Conservation (phyloP, 768 basidiomycete genomes). For the Lentinula sp. region DNA sequence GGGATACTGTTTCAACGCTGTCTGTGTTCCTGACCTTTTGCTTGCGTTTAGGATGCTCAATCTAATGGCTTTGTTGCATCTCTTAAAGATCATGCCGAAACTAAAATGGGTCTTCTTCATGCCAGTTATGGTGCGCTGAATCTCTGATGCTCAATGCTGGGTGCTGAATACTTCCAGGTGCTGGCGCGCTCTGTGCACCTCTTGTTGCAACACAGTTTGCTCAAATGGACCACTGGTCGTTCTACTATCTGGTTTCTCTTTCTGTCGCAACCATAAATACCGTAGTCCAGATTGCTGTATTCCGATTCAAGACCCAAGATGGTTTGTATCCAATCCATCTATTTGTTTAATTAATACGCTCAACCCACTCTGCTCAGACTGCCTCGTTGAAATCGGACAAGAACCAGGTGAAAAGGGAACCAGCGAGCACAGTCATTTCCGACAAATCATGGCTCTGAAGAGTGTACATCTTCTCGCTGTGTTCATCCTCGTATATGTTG, state of each 20-base stretch:
- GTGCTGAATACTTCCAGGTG: conserved; percentile 22
- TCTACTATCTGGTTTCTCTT: conserved; percentile 50
- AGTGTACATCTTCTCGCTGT: conserved; percentile 58
- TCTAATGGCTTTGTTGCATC: conserved; percentile 44
- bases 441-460: conserved; percentile 45
- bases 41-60: conserved; percentile 35
- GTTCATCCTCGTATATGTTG: conserved; percentile 64
- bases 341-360: background rate
- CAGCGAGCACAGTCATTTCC: conserved; percentile 33
- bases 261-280: conserved; percentile 43
- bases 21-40: conserved; percentile 13
- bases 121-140: conserved; percentile 32
- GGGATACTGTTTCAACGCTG: conserved; percentile 15
- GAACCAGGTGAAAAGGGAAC: conserved; percentile 26
- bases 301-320: conserved; percentile 47
- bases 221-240: conserved; percentile 41
- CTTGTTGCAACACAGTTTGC: conserved; percentile 59
- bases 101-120: conserved; percentile 47
- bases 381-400: conserved; percentile 49
- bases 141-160: background rate
- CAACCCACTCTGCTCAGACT: conserved; percentile 31
- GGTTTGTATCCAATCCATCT: conserved; percentile 21
- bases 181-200: conserved; percentile 43
- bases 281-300: conserved; percentile 35
- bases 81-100: conserved; percentile 29